Percentiles rank a stretch among this genome's conserved stretches.
These are phyloP conservation scores for Phaeosphaeriaceae sp. DNA, from an alignment of 2,329 filamentous ascomycete species.

Conservation along the genomic window DNA sequence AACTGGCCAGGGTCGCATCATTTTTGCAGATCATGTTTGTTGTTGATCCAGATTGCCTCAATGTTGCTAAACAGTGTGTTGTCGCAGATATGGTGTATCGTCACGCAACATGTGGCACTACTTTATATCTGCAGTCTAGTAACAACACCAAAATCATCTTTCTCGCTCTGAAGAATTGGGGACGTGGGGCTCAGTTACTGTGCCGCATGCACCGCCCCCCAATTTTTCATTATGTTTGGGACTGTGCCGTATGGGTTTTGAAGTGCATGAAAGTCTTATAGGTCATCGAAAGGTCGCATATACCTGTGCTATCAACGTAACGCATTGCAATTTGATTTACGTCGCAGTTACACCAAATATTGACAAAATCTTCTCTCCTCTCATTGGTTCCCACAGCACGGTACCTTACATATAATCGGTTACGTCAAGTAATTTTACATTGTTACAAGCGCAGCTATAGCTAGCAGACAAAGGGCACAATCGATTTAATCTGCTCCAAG, in stretches of 20 bases:
- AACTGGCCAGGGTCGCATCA: not conserved
- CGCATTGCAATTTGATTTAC: not conserved
- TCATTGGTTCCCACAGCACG: conserved; percentile 9
- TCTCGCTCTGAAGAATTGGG: not conserved
- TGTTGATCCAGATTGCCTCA: conserved; percentile 4
- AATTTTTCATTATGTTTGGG: no score
- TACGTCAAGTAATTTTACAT: conserved; percentile 7
- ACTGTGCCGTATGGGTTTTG: no score
- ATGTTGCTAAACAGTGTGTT: conserved; percentile 13
- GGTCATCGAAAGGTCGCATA: no score
- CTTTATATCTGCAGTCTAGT: not conserved
- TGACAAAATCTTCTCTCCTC: not conserved
- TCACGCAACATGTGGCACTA: conserved; percentile 7
- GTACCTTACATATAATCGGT: conserved; percentile 6
- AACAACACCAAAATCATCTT: not conserved
- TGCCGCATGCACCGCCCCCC: no score
- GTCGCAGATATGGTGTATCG: conserved; percentile 7
- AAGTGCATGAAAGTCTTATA: no score
- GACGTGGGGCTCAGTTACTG: no score
- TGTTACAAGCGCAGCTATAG: conserved; percentile 13
- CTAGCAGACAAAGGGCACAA: not conserved
- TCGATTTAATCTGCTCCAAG: not conserved
- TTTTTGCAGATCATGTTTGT: not conserved
- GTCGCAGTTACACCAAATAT: conserved; percentile 9
- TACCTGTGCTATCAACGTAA: no score